Conservation (phyloP, 768 basidiomycete species). For the Epithele typhae region DNA sequence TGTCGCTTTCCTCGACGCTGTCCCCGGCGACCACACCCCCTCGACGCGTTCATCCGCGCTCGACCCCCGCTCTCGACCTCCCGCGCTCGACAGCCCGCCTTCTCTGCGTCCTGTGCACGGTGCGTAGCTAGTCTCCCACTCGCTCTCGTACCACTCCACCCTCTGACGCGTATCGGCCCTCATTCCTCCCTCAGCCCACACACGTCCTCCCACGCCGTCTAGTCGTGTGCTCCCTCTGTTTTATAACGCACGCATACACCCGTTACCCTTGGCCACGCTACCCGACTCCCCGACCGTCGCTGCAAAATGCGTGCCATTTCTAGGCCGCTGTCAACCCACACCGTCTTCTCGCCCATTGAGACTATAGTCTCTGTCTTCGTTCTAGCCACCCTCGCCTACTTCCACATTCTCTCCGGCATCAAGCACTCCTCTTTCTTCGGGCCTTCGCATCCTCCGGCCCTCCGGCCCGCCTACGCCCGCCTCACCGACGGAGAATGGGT, state of each 20-base stretch:
- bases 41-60: slow-evolving; percentile 15
- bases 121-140: background rate
- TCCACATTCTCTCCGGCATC: slow-evolving; percentile 87
- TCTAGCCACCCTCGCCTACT: slow-evolving; percentile 89
- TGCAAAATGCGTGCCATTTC: slow-evolving; percentile 54
- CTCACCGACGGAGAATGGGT: slow-evolving; percentile 59
- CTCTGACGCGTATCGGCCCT: background rate
- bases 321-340: slow-evolving; percentile 65
- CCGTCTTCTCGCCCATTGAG: slow-evolving; percentile 78
- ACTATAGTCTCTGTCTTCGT: slow-evolving; percentile 89
- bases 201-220: slow-evolving; percentile 11
- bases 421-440: slow-evolving; percentile 84
- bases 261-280: too few species aligned
- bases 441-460: slow-evolving; percentile 40
- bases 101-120: slow-evolving; percentile 2
- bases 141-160: background rate
- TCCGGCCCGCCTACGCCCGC: slow-evolving; percentile 54
- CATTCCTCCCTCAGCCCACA: background rate
- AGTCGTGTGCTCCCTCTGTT: slow-evolving; percentile 1
- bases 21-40: slow-evolving; percentile 12
- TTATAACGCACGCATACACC: too few species aligned
- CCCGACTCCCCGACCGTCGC: background rate
- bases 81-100: background rate
- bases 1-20: slow-evolving; percentile 7
- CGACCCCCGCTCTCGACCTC: slow-evolving; percentile 5